Base-by-base conservation (phyloP, 2,329 filamentous ascomycete species). In the Dichotomopilus funicola region DNA sequence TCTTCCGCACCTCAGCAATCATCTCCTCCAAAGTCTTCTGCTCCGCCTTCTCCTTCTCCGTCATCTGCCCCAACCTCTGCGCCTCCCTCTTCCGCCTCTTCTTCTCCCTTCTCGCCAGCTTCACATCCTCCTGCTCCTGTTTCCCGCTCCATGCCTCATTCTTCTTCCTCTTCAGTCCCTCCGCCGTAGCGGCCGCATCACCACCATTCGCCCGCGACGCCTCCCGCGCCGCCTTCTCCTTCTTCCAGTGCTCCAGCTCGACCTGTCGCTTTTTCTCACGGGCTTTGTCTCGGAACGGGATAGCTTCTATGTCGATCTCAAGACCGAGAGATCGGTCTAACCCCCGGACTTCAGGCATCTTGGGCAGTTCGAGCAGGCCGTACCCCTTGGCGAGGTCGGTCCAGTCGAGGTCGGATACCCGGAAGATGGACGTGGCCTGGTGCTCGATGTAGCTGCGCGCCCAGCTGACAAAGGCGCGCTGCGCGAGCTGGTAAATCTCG, bases 401-500 rank as follows among this genome's bases (percentile, higher is more conserved):
- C 94, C 94, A 99, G 69, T 96, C 86, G 12, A 96, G 77, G 65
- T 95, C 90, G 3, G 78, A 70, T 2, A 90, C 76, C 9, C 88
- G 83, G 75, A 99, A 99, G 62, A 99, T 97, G 65, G 90, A 95
- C 57, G 83, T 86, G 1, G 92, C 91, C 62, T 91, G 85, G 66
- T 97, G 94, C 65, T 94, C 95, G 67, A 83, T 88, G 73, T 97
- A 97, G 62, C 89, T 88, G 67, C 91, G 84, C 1, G 95, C 84
- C 88, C 91, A 97, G 67, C 88, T 92, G 27, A 97, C 92, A 64
- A 99, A 97, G 0, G 86, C 94, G 59, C 86, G 85, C 67, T 96
- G 90, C 0, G 88, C 91, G 66, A 95, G 94, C 69, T 96, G 91
- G 68, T 94, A 86, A 9, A 94, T 68, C 33, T 83, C 81, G 31